A percentile compares a stretch with the other conserved stretches of the same genome.
Conservation (phyloP, 1,284 basidiomycete genomes). For the Sanghuangporus sanghuang region DNA sequence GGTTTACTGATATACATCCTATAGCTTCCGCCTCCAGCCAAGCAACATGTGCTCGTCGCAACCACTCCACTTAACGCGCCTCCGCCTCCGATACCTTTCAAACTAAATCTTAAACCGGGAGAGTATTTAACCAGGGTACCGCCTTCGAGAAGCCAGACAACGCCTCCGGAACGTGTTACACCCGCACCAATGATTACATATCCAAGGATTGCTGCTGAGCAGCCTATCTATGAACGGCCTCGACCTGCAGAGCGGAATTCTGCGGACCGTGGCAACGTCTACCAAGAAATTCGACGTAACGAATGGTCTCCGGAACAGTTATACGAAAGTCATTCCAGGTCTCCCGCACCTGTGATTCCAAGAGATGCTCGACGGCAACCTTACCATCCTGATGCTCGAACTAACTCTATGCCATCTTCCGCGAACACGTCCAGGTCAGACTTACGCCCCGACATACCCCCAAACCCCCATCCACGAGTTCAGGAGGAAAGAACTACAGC, state of each 20-base stretch:
- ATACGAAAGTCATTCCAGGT: neutral
- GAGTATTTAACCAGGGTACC: conserved; percentile 14
- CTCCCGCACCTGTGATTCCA: neutral
- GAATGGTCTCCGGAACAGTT: conserved; percentile 13
- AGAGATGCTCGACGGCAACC: neutral
- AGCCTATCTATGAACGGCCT: neutral
- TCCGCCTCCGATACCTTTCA: conserved; percentile 14
- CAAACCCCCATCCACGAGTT: neutral
- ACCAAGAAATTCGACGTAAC: neutral
- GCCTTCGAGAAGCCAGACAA: neutral
- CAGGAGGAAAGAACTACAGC: neutral
- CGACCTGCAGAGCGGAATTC: neutral
- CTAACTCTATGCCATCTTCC: conserved; percentile 1
- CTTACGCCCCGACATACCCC: neutral
- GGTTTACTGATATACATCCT: no score
- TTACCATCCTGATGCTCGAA: neutral
- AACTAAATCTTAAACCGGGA: conserved; percentile 15
- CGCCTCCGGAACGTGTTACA: neutral
- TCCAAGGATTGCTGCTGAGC: neutral
- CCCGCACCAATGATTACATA: neutral
- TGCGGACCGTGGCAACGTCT: neutral
- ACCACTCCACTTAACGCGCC: neutral
- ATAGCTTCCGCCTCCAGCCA: neutral
- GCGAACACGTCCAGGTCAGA: conserved; percentile 11
- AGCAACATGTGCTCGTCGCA: conserved; percentile 8